Evolutionary conservation across 441 rosid genomes (phyloP), one percentile per base, ranked within the genome.

Genomic region (Mallotus japonicus): DNA sequence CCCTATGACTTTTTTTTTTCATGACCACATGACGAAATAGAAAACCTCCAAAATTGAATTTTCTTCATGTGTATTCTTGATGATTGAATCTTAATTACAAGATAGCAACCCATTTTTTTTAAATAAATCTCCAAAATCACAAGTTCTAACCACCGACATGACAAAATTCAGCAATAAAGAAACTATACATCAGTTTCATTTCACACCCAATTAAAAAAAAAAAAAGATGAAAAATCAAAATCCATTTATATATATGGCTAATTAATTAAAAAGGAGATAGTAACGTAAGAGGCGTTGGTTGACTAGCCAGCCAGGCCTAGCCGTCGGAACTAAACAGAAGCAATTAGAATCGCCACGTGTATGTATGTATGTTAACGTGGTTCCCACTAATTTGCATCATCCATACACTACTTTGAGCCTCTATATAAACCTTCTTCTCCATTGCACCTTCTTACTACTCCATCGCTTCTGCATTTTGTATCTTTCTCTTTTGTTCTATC

Each of bases 251-350:
- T 37, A 3, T 37, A 37, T 37, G 40, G 6, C 40, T 37, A 37
- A 37, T 37, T 37, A 37, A 37, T 37, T 37, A 37, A 37, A 37
- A 37, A 28, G 3, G 32, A 28, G 3, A 24, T 24, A 28, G 32
- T 28, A 28, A 37, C 40, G 5, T 37, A 6, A 67, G 85, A 76
- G 84, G 72, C 84, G 85, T 84, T 67, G 5, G 79, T 84, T 82
- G 90, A 85, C 89, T 72, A 60, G 9, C 37, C 16, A 62, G 12
- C 28, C 28, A 24, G 28, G 28, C 17, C 3, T 13, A 61, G 8
- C 11, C 46, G 46, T 44, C 49, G 49, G 8, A 44, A 44, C 49
- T 44, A 44, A 50, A 17, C 40, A 15, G 49, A 32, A 5, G 1
- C 14, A 19, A 68, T 68, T 44, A 19, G 17, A 57, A 51, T 13